Conservation (phyloP, 768 basidiomycete species). For the Sistotremastrum suecicum region DNA sequence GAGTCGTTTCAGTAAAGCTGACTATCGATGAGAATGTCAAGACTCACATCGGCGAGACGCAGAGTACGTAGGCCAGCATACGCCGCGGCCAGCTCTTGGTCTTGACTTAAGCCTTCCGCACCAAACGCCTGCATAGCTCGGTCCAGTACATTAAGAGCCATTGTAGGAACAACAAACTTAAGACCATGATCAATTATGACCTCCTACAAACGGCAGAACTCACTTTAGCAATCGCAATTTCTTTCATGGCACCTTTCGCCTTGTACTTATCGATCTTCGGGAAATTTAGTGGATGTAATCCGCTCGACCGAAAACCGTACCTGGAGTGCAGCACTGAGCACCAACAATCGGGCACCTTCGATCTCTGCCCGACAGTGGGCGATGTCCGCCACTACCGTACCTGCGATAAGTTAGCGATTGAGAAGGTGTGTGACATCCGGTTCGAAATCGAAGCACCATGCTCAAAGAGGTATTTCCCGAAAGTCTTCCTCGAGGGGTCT, state of each 20-base stretch:
- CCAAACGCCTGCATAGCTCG: constrained; percentile 94
- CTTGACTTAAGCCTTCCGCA: constrained; percentile 92
- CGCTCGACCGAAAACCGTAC: constrained; percentile 18
- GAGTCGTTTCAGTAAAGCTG: neutral
- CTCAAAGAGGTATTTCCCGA: constrained; percentile 82
- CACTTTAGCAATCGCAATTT: constrained; percentile 96
- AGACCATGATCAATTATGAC: neutral
- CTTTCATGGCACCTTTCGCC: constrained; percentile 92
- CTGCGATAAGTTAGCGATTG: constrained; percentile 21
- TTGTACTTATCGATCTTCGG: constrained; percentile 73
- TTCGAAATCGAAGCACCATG: constrained; percentile 42
- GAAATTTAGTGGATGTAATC: neutral
- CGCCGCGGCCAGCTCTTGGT: constrained; percentile 62
- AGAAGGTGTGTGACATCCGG: neutral
- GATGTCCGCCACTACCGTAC: constrained; percentile 81
- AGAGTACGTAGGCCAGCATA: constrained; percentile 80
- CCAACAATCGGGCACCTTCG: constrained; percentile 74
- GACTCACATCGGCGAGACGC: constrained; percentile 69
- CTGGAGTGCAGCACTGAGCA: constrained; percentile 83
- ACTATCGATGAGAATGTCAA: neutral
- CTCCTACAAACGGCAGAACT: constrained; percentile 3
- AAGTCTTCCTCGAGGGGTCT: constrained; percentile 84
- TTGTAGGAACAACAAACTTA: constrained; percentile 85
- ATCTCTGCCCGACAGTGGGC: constrained; percentile 90
- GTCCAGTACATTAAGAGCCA: constrained; percentile 83